phyloP scores from a whole-genome alignment of 495 filamentous ascomycete species.

The Aspergillus saccharolyticus region DNA sequence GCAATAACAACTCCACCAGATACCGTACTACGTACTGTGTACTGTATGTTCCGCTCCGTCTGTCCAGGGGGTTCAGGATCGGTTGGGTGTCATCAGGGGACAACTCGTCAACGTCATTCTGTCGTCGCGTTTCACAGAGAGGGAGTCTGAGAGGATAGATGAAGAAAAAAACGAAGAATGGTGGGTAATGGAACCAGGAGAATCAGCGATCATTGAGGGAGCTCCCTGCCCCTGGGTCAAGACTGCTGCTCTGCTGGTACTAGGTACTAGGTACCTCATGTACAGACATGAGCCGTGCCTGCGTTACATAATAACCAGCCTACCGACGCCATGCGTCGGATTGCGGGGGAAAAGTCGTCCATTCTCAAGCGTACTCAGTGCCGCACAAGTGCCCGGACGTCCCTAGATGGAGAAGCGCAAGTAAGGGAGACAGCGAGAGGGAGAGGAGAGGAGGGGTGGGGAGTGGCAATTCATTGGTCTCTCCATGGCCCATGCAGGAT shows the following conservation, averaged over 20 bases:
- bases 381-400: background rate
- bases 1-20: too few species aligned
- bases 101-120: slow-evolving; percentile 20
- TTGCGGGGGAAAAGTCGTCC: slow-evolving; percentile 5
- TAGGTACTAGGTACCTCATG: background rate
- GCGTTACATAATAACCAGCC: background rate
- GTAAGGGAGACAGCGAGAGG: background rate
- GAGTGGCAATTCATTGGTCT: slow-evolving; percentile 1
- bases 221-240: background rate
- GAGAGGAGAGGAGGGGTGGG: background rate
- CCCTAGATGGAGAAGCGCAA: background rate
- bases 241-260: background rate
- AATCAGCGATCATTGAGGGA: background rate
- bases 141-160: background rate
- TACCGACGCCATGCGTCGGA: slow-evolving; percentile 1
- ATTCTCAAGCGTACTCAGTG: background rate
- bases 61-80: background rate
- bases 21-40: too few species aligned
- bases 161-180: background rate
- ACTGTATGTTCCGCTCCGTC: too few species aligned
- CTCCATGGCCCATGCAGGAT: slow-evolving; percentile 15
- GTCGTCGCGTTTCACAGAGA: slow-evolving; percentile 21
- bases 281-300: background rate
- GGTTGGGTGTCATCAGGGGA: background rate
- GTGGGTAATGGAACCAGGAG: background rate